A percentile compares a stretch with the other conserved stretches of the same genome.
These are phyloP conservation scores for Zasmidium angulare DNA, from an alignment of 2,329 filamentous ascomycete genomes.

Conservation along the genomic window DNA sequence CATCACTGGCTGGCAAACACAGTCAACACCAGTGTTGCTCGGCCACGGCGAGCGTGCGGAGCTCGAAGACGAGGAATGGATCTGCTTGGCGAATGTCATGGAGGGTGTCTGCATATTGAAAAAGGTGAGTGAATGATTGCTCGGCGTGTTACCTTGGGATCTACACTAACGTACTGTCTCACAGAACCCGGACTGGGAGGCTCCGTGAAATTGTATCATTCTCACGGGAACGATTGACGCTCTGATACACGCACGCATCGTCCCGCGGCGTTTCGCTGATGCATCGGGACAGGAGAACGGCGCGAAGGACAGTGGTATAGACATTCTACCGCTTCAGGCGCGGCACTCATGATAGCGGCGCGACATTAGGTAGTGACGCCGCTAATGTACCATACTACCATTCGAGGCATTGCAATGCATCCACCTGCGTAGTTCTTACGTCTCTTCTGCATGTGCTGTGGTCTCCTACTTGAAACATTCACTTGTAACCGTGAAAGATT, in stretches of 20 bases:
- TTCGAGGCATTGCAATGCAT: background rate
- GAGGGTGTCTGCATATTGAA: conserved; percentile 94
- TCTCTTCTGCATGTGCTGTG: background rate
- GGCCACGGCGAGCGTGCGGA: conserved; percentile 95
- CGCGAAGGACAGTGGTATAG: background rate
- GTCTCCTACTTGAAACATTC: background rate
- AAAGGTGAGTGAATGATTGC: conserved; percentile 66
- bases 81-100: conserved; percentile 83
- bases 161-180: background rate
- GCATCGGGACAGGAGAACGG: background rate
- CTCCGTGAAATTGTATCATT: conserved; percentile 14
- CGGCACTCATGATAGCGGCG: background rate
- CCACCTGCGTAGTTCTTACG: background rate
- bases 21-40: conserved; percentile 95
- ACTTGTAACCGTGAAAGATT: background rate
- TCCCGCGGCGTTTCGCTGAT: background rate
- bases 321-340: background rate
- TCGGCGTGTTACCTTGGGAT: conserved; percentile 6
- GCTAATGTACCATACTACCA: conserved; percentile 3
- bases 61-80: conserved; percentile 95
- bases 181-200: conserved; percentile 36
- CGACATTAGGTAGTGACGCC: background rate
- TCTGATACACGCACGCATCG: background rate
- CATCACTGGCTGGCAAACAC: conserved; percentile 98
- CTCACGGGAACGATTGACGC: background rate